Base-by-base conservation (phyloP, 805 yeast species). In the Zygotorulaspora sp. region DNA sequence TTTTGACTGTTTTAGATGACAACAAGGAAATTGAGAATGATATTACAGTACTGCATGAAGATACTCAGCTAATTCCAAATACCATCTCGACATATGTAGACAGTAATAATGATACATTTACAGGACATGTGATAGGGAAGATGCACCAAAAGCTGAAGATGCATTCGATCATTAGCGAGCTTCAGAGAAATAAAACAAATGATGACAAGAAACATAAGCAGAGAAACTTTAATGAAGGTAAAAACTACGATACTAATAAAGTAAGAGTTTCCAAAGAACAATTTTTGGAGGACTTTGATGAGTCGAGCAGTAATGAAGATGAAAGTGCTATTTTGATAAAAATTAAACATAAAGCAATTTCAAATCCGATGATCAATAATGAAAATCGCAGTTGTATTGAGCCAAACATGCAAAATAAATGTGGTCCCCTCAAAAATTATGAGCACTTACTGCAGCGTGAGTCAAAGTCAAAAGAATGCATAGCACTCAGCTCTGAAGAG, bases 241-340 rank as follows among this genome's bases (percentile, higher is more conserved):
- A 12, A 14, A 18, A 7, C 10, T 14, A 18, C 17, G n/a, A n/a
- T n/a, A 13, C 14, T 7, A 6, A 37, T 13, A 37, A 27, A 16
- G 29, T 31, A 6, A 38, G 24, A 4, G 51, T 53, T 25, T 35
- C 52, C 2, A 54, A 50, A 35, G 55, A 53, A 21, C 38, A 48
- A 2, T 53, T 55, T 19, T 21, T 55, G 13, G 41, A 38, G 8
- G 45, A 50, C 17, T 53, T 55, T 28, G 60, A 56, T 32, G 41
- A 44, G 5, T 34, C 32, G 14, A 30, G 39, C 11, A n/a, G 25
- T 17, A 27, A 33, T 10, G 26, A 18, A n/a, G 34, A 23, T 6
- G 21, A 23, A 29, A 18, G 30, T 14, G n/a, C n/a, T n/a, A n/a
- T n/a, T n/a, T n/a, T n/a, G n/a, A n/a, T n/a, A n/a, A n/a, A n/a